Conservation (phyloP, 306 rosid genomes). For the Lathyrus sativus region DNA sequence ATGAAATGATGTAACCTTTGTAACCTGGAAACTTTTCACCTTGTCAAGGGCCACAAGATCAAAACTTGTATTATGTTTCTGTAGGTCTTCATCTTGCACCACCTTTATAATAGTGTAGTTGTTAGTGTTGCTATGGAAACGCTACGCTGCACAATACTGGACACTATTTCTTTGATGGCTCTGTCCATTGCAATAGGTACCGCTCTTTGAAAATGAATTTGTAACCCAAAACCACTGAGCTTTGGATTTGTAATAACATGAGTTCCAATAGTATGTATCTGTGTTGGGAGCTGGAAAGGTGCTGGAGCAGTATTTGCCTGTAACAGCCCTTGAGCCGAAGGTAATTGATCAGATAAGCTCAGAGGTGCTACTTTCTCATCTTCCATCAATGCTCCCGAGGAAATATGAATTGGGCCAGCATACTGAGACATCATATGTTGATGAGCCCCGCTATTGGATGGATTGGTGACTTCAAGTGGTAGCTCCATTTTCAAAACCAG, state of each 20-base stretch:
- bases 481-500: conserved; percentile 65
- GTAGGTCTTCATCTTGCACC: neutral
- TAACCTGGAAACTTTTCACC: neutral
- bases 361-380: conserved; percentile 79
- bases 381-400: conserved; percentile 74
- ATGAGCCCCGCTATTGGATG: conserved; percentile 73
- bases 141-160: conserved; percentile 90
- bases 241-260: conserved; percentile 85
- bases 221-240: conserved; percentile 72
- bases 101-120: no score
- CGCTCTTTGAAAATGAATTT: conserved; percentile 83
- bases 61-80: neutral
- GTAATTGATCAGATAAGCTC: conserved; percentile 78
- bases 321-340: conserved; percentile 80
- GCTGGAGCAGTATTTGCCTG: conserved; percentile 68
- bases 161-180: conserved; percentile 89
- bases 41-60: neutral
- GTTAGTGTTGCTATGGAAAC: conserved; percentile 99
- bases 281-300: conserved; percentile 79
- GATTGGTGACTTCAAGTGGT: conserved; percentile 73
- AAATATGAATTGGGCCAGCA: conserved; percentile 75
- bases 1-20: neutral
- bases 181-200: conserved; percentile 95
- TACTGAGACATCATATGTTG: conserved; percentile 83
- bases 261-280: conserved; percentile 77